Evolutionary conservation across 306 rosid genomes (phyloP), one percentile per base, ranked within the genome.

Genomic region (Dryas drummondii): DNA sequence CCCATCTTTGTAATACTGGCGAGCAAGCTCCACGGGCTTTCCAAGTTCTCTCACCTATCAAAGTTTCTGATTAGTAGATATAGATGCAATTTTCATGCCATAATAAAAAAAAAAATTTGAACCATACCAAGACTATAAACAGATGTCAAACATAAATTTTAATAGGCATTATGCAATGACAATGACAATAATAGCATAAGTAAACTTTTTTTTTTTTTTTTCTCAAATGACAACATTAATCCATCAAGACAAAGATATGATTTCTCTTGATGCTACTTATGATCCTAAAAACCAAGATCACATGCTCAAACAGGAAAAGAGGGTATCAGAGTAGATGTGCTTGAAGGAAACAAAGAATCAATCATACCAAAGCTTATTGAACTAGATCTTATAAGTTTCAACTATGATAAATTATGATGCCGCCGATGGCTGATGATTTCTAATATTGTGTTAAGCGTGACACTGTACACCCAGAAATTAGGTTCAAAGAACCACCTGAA

Each of bases 11-110:
- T 92, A 94, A 82, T 94, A 94, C 67, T 90, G 97, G 72, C 87
- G 81, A 72, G 99, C 99, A 81, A 94, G 99, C 74, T 94, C 99
- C 71, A 94, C 96, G 22, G 99, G 99, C 78, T 92, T 94, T 56
- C 97, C 97, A 75, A 94, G 96, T 84, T 92, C 93, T 81, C 99
- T 90, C 50, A 94, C 99, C 97, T 92, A 74, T 48, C 60, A 75
- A 79, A 44, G 32, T 51, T 55, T 74, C 32, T 60, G 12, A 73
- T 76, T 71, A 77, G 75, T 3, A 51, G 19, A 56, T 2, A 64
- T 26, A 46, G 42, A 15, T 63, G 69, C 55, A 45, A 70, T 66
- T 37, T 83, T 77, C 63, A 81, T 75, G 58, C 26, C 55, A 81
- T 47, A 52, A 22, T 27, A 27, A 47, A 58, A 46, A 47, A 58